These are phyloP conservation scores for Chlorella vulgaris DNA, from an alignment of 139 green algal genomes.

Conservation along the genomic window DNA sequence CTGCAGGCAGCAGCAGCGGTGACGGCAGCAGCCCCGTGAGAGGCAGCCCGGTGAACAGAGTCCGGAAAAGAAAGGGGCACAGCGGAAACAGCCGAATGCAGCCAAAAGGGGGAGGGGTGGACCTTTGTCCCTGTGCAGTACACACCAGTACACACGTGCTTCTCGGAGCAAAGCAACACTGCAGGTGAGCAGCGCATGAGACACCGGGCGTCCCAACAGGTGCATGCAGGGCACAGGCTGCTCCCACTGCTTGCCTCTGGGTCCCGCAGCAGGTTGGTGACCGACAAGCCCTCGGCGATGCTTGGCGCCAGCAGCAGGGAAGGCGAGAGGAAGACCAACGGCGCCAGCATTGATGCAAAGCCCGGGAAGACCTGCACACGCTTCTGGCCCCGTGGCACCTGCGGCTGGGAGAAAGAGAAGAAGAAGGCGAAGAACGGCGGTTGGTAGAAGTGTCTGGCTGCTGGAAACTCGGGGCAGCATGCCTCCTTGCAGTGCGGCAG, in stretches of 20 bases:
- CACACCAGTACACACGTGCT: neutral
- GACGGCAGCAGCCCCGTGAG: no score
- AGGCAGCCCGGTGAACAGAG: no score
- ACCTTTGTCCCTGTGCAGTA: no score
- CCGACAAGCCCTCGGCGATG: neutral
- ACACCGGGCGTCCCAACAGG: no score
- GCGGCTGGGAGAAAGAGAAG: neutral
- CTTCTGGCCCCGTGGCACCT: neutral
- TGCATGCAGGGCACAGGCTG: no score
- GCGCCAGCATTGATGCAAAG: neutral
- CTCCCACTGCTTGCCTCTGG: neutral
- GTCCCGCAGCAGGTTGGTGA: neutral
- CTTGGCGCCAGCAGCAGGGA: neutral
- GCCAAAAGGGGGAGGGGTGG: no score
- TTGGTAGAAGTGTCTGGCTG: no score
- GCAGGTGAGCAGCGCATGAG: neutral
- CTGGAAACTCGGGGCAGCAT: no score
- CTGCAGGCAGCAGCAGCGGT: neutral
- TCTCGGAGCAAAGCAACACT: neutral
- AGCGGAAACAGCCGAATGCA: no score
- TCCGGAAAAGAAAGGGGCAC: no score
- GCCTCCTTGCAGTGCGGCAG: no score
- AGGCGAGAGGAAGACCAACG: neutral
- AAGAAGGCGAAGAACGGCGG: neutral
- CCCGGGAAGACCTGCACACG: neutral